phyloP scores from a whole-genome alignment of 306 rosid species.

The Malus fusca region DNA sequence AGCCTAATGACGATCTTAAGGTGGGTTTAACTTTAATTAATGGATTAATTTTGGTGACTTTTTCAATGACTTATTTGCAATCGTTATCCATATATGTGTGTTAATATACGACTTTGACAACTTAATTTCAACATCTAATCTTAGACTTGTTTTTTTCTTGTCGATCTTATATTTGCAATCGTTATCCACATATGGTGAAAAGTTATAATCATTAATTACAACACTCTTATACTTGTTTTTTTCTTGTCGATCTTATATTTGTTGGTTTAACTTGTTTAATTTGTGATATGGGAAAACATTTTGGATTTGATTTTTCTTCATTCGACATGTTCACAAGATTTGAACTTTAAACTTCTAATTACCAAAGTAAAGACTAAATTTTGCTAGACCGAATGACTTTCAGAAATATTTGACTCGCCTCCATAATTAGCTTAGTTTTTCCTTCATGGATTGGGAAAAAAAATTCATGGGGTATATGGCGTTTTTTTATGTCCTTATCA shows the following conservation, averaged over 20 bases:
- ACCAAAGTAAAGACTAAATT: too few relatives aligned
- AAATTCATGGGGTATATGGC: not conserved
- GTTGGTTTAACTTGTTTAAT: not conserved
- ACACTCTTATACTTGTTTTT: not conserved
- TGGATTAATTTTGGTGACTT: not conserved
- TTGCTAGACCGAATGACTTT: not conserved
- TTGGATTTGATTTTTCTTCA: not conserved
- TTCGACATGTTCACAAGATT: not conserved
- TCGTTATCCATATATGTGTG: too few relatives aligned
- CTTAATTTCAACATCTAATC: not conserved
- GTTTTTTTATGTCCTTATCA: not conserved
- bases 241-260: not conserved
- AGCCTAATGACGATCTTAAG: conserved; percentile 70
- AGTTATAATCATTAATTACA: not conserved
- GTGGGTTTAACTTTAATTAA: conserved; percentile 15
- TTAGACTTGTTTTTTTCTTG: not conserved
- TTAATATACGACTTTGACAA: not conserved
- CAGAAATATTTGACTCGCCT: too few relatives aligned
- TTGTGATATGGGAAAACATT: not conserved
- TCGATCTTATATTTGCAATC: not conserved
- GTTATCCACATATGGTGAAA: too few relatives aligned
- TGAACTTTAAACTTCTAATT: too few relatives aligned
- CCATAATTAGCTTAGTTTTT: too few relatives aligned
- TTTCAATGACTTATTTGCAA: not conserved
- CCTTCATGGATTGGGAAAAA: too few relatives aligned